Conservation (phyloP, 176 grass and related monocot genomes). For the Elymus sibiricus region DNA sequence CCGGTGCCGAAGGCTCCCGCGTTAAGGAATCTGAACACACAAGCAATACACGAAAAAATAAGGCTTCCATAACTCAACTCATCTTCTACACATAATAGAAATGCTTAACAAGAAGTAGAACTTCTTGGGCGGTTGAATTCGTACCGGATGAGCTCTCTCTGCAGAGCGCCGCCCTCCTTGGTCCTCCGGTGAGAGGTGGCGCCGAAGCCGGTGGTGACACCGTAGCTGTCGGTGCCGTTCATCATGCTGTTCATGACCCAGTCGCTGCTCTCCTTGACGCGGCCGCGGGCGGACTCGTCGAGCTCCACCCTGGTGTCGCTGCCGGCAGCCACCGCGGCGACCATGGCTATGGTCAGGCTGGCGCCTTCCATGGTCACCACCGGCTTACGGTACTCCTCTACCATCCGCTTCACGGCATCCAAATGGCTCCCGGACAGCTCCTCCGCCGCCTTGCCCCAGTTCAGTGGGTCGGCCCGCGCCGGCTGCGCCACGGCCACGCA, state of each 20-base stretch:
- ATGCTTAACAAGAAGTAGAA: neutral
- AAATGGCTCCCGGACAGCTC: constrained; percentile 55
- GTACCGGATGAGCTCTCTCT: neutral
- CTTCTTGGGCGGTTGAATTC: neutral
- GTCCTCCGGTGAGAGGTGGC: neutral
- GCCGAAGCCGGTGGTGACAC: neutral
- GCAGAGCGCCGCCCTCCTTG: neutral
- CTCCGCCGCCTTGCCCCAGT: constrained; percentile 59
- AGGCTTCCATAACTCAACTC: neutral
- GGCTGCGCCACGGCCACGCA: constrained; percentile 23
- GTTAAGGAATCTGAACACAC: neutral
- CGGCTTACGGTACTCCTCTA: constrained; percentile 48
- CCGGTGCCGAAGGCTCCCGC: constrained; percentile 59
- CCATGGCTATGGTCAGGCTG: constrained; percentile 63
- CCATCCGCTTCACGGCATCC: constrained; percentile 73
- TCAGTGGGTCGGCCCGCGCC: constrained; percentile 46
- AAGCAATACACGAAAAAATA: neutral
- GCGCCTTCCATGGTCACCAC: constrained; percentile 66
- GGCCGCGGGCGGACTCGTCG: constrained; percentile 50
- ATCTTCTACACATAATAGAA: too few relatives aligned
- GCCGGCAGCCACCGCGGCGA: constrained; percentile 61
- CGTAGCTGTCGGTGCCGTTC: neutral
- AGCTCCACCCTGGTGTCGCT: constrained; percentile 52
- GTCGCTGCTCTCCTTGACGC: constrained; percentile 63
- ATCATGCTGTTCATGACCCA: constrained; percentile 9